Base-by-base conservation (phyloP, 345 rosid species). In the Pistacia vera region DNA sequence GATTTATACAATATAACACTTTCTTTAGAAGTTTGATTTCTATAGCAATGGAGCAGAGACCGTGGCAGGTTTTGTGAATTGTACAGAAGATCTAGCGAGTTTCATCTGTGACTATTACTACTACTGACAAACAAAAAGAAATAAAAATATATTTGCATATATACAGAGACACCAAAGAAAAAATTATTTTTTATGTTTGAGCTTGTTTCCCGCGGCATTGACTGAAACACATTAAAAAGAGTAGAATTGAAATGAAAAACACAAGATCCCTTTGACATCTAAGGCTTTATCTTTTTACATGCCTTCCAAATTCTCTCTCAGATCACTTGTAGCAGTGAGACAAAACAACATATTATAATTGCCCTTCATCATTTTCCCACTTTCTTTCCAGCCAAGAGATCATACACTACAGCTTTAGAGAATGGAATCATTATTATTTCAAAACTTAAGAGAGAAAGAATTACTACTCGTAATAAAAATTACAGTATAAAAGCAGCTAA, bases 131-230 rank as follows among this genome's bases (percentile, higher is more conserved):
- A 41, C 9, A 41, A 41, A 41, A 8, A 41, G 72, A 71, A 63
- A 49, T 30, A 33, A 67, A 64, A 63, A 6, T 38, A 6, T 49
- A 14, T 10, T 61, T 8, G 71, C 13, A 22, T 20, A 18, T 11
- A 73, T 59, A 56, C 63, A 56, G 46, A 73, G 84, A 59, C 63
- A 51, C 30, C 66, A 49, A 48, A 62, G 20, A 41, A 63, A 49
- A 25, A 67, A 66, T 71, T 76, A 71, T 76, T 72, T 79, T 71
- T 14, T 72, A 67, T 76, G 75, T 73, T 68, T 79, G 77, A 70
- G 72, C 80, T 77, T 82, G 87, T 88, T 88, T 83, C 86, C 91
- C 83, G 72, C 85, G 70, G 82, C 82, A 75, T 66, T 84, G 89
- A 82, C 87, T 84, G 77, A 82, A 85, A 77, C 57, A 72, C 60